Base-by-base conservation (phyloP, 2,329 filamentous ascomycete genomes). In the Aspergillus calidoustus region DNA sequence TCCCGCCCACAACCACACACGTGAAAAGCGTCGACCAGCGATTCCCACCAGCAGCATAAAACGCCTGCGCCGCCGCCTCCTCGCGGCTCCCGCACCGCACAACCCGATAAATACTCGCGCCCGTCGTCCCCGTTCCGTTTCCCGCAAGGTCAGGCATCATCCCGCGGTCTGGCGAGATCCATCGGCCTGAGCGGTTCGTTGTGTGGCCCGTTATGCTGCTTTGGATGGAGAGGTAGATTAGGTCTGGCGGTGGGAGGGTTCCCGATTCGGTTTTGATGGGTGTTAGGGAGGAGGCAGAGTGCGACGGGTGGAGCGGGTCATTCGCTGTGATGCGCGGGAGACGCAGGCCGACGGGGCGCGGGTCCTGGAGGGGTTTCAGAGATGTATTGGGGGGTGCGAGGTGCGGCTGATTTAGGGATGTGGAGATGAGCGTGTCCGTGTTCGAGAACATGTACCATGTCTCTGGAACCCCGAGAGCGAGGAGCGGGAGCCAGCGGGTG, bases 11-110 rank as follows among this genome's bases (percentile, higher is more conserved):
- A 49, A 60, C 44, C 7, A 50, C 58, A 54, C 58, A 60, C 13
- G 52, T 60, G 44, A 60, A 60, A 17, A 60, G 51, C 22, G 58
- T 60, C 13, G 58, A 55, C 43, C 30, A 60, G 9, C 58, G 58
- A 31, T 54, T 60, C n/a, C 30, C 52, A 7, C 58, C 58, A 0
- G 49, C 51, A 22, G 48, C 17, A n/a, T 50, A 55, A 28, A 60
- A 55, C 15, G 58, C 58, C 52, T 51, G 52, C 9, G 58, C 51
- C 2, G 46, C 46, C 44, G 57, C 57, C 11, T 46, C 30, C n/a
- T 59, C 57, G 4, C 57, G 57, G 17, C 48, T 59, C 22, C 57
- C 57, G 3, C 19, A 25, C 11, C 57, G 23, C 4, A 59, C 41
- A 19, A 59, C 57, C 38, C 57, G 34, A 17, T 59, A 59, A 34